phyloP scores from a whole-genome alignment of 1,284 basidiomycete genomes.

The Fomitopsis betulina region DNA sequence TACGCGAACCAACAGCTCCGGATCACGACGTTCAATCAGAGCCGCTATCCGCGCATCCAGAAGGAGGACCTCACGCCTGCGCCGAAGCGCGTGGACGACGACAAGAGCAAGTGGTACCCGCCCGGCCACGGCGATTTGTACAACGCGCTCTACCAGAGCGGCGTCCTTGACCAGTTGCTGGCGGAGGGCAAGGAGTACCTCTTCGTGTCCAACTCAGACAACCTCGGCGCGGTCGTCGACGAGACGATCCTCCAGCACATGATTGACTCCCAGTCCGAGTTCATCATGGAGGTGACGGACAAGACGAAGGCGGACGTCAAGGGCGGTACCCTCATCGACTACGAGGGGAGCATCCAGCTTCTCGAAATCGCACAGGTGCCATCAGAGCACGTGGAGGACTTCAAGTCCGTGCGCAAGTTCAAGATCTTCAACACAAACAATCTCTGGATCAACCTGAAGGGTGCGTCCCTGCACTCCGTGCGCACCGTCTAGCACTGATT shows the following conservation, averaged over 20 bases:
- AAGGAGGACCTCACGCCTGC: conserved; percentile 91
- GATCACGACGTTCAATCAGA: conserved; percentile 96
- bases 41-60: conserved; percentile 93
- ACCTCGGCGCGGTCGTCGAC: conserved; percentile 93
- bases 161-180: conserved; percentile 91
- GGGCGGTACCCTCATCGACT: conserved; percentile 97
- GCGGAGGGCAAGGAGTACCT: conserved; percentile 97
- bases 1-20: conserved; percentile 96
- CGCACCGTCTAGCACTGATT: neutral
- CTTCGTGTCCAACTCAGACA: conserved; percentile 98
- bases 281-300: conserved; percentile 98
- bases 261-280: conserved; percentile 83
- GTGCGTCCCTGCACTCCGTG: conserved; percentile 39
- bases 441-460: conserved; percentile 92
- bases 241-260: conserved; percentile 85
- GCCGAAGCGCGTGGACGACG: conserved; percentile 81
- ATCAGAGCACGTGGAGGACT: conserved; percentile 95
- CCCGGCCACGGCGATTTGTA: conserved; percentile 98
- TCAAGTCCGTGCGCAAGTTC: conserved; percentile 93
- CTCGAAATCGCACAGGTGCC: conserved; percentile 99
- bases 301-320: conserved; percentile 99
- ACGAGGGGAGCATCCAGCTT: conserved; percentile 89
- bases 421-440: conserved; percentile 99
- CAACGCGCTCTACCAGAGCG: conserved; percentile 90
- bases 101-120: conserved; percentile 97